Evolutionary conservation across 2,329 filamentous ascomycete genomes (phyloP).

Genomic region (Fusarium torulosum): DNA sequence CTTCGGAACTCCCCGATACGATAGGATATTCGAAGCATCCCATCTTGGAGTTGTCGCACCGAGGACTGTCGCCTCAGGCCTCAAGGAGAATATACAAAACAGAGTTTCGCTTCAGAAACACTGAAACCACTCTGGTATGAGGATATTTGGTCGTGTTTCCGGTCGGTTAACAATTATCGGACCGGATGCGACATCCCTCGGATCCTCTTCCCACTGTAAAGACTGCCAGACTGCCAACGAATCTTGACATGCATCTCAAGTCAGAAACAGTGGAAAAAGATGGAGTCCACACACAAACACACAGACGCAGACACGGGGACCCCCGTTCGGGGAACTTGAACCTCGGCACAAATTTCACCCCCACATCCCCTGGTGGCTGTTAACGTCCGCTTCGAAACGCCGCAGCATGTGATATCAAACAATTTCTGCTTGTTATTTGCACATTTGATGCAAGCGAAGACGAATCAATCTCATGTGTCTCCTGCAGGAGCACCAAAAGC

Average conservation of each 20-base stretch:
- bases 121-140: conserved; percentile 38
- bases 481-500: conserved; percentile 31
- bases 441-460: conserved; percentile 29
- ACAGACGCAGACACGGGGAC: not conserved
- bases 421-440: conserved; percentile 27
- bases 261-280: not conserved
- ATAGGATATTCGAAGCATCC: conserved; percentile 7
- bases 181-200: conserved; percentile 6
- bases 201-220: not conserved
- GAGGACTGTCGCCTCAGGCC: conserved; percentile 10
- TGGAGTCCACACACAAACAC: not conserved
- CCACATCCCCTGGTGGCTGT: conserved; percentile 16
- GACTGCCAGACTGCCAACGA: not conserved
- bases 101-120: conserved; percentile 2
- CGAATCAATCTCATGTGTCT: conserved; percentile 29
- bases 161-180: conserved; percentile 25
- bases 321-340: conserved; percentile 23
- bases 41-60: conserved; percentile 14
- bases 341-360: conserved; percentile 31
- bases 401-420: conserved; percentile 39
- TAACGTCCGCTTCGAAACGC: conserved; percentile 2
- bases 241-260: not conserved
- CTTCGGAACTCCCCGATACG: conserved; percentile 19
- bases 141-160: conserved; percentile 19
- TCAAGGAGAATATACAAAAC: not conserved